Evolutionary conservation across 106 monocot genomes (phyloP), one percentile per base, ranked within the genome.

Genomic region (Dioscorea alata): DNA sequence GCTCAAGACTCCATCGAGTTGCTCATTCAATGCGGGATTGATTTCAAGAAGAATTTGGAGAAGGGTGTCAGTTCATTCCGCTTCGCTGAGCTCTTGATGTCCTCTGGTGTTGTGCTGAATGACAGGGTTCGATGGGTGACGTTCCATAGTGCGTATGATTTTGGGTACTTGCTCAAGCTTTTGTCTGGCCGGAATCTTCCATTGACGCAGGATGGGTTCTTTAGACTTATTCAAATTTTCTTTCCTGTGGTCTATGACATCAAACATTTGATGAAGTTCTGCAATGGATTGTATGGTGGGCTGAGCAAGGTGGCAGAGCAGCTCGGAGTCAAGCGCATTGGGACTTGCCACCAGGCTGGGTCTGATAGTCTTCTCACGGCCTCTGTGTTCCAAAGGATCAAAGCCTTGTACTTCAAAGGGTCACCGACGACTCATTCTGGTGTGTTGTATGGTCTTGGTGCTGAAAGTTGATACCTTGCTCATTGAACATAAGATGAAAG

Each of bases 21-120:
- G 42, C 80, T 88, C 49, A 67, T 69, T 54, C 77, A 78, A 51
- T 75, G 80, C 60, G 88, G 88, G 33, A 81, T 84, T 28, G 84
- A 88, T 67, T 78, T 88, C 78, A 25, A 58, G 21, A 63, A 63
- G 54, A 84, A 88, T 64, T 13, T 21, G 7, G 78, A 64, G 31
- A 42, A 57, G 3, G 88, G 88, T 3, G 69, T 84, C 22, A 78
- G 84, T 15, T 69, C 84, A 12, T 49, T 23, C 34, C 61, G 77
- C 54, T 88, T 88, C 32, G 77, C 69, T 3, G 88, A 88, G 80
- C 83, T 88, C 67, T 77, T 88, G 21, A 88, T 88, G 88, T 83
- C 88, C 0, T 88, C 88, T 0, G 88, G 88, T 6, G 60, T 88
- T 19, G 88, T 88, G 23, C 76, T 88, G 16, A 84, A 84, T 33